phyloP scores from a whole-genome alignment of 176 grass and related monocot species.

The Dactylis glomerata region DNA sequence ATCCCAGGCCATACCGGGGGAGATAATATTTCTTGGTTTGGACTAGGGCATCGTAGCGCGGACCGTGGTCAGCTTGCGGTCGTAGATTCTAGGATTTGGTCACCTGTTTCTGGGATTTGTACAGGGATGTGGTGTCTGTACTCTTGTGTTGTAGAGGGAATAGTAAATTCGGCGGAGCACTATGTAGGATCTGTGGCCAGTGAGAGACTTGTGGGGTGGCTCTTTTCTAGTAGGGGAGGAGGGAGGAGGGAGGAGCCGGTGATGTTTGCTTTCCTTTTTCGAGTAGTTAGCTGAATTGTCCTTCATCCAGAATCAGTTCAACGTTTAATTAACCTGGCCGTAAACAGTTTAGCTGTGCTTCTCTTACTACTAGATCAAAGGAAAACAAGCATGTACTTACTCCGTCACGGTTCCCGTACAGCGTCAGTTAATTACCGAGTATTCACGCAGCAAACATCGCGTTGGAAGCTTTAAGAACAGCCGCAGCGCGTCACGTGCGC shows the following conservation, averaged over 20 bases:
- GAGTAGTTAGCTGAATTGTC: no score
- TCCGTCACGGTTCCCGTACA: not conserved
- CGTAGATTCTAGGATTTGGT: conserved; percentile 8
- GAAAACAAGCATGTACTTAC: not conserved
- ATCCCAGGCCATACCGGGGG: conserved; percentile 41
- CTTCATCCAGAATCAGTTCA: not conserved
- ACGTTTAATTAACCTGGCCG: not conserved
- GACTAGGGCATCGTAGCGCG: not conserved
- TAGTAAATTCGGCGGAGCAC: not conserved
- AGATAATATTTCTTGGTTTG: not conserved
- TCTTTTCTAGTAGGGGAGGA: not conserved
- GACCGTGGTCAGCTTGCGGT: not conserved
- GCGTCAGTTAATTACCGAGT: not conserved
- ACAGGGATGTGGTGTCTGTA: not conserved
- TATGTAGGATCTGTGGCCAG: not conserved
- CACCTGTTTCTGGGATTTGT: not conserved
- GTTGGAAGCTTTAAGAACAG: not conserved
- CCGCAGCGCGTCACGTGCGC: not conserved
- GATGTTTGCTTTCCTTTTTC: no score
- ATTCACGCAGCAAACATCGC: not conserved
- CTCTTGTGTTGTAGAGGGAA: not conserved
- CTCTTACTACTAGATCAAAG: not conserved
- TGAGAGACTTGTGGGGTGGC: not conserved
- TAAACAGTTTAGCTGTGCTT: not conserved
- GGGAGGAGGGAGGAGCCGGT: not conserved